phyloP scores from a whole-genome alignment of 2,329 filamentous ascomycete genomes.

The Rhynchosporium secalis region DNA sequence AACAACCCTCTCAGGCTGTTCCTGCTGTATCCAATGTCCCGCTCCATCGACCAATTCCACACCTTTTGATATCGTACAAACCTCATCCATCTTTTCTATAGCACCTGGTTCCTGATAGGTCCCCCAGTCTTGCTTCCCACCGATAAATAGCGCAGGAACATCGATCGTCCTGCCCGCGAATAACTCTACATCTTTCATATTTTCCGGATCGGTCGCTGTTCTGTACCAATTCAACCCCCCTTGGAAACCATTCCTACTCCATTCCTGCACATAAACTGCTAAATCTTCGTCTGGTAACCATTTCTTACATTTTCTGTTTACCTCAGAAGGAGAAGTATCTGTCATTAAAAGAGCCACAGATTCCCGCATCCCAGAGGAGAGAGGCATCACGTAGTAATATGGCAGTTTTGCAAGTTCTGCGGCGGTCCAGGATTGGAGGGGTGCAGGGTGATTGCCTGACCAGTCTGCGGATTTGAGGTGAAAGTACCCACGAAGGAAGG shows the following conservation, averaged over 20 bases:
- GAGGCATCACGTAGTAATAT: slow-evolving; percentile 67
- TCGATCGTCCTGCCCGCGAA: slow-evolving; percentile 62
- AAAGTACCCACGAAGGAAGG: slow-evolving; percentile 66
- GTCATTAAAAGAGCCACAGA: slow-evolving; percentile 56
- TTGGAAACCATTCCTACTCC: slow-evolving; percentile 62
- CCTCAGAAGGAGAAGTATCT: slow-evolving; percentile 46
- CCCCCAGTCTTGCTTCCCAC: slow-evolving; percentile 64
- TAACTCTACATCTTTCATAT: slow-evolving; percentile 53
- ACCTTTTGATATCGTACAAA: slow-evolving; percentile 55
- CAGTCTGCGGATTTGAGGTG: slow-evolving; percentile 67
- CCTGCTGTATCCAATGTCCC: slow-evolving; percentile 71
- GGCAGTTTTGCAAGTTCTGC: slow-evolving; percentile 60
- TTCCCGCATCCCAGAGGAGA: slow-evolving; percentile 57
- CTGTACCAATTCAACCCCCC: slow-evolving; percentile 69
- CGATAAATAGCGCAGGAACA: slow-evolving; percentile 62
- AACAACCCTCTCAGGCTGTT: slow-evolving; percentile 57
- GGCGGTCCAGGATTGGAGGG: slow-evolving; percentile 57
- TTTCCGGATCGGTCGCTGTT: slow-evolving; percentile 52
- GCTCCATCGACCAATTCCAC: slow-evolving; percentile 56
- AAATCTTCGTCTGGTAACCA: slow-evolving; percentile 63
- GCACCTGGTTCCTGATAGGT: slow-evolving; percentile 67
- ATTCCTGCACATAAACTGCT: slow-evolving; percentile 60
- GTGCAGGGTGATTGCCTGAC: slow-evolving; percentile 53
- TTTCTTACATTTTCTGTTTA: slow-evolving; percentile 39
- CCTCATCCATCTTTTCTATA: slow-evolving; percentile 55